Evolutionary conservation across 257 asterid species (phyloP).

Genomic region (Linderniella brevidens): DNA sequence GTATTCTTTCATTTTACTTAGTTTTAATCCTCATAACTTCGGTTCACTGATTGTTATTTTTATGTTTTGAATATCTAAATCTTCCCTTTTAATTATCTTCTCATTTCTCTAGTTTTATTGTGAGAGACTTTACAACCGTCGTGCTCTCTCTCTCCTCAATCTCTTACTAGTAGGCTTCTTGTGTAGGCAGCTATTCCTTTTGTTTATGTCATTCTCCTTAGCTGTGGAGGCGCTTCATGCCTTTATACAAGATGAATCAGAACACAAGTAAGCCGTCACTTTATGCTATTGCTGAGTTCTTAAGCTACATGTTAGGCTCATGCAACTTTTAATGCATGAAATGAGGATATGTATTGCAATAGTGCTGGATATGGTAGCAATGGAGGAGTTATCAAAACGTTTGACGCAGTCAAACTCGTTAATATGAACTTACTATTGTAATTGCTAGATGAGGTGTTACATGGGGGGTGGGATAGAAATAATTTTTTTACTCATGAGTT

Average conservation of each 20-base stretch:
- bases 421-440: no score
- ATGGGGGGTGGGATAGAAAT: no score
- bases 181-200: conserved; percentile 96
- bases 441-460: no score
- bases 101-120: no score
- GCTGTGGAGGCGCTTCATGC: conserved; percentile 99
- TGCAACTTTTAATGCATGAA: no score
- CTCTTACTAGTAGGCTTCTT: conserved; percentile 25
- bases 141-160: conserved; percentile 9
- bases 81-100: no score
- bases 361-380: no score
- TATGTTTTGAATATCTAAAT: neutral
- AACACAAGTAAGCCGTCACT: conserved; percentile 71
- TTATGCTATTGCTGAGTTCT: conserved; percentile 2
- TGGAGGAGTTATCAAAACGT: no score
- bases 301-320: neutral
- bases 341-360: no score
- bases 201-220: conserved; percentile 88
- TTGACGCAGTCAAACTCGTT: no score
- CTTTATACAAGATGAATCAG: conserved; percentile 92
- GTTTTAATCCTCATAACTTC: neutral
- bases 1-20: conserved; percentile 17
- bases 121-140: neutral
- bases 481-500: no score
- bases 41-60: neutral